Evolutionary conservation across 2,329 filamentous ascomycete genomes (phyloP), one percentile per base, ranked within the genome.

Genomic region (Claviceps monticola): DNA sequence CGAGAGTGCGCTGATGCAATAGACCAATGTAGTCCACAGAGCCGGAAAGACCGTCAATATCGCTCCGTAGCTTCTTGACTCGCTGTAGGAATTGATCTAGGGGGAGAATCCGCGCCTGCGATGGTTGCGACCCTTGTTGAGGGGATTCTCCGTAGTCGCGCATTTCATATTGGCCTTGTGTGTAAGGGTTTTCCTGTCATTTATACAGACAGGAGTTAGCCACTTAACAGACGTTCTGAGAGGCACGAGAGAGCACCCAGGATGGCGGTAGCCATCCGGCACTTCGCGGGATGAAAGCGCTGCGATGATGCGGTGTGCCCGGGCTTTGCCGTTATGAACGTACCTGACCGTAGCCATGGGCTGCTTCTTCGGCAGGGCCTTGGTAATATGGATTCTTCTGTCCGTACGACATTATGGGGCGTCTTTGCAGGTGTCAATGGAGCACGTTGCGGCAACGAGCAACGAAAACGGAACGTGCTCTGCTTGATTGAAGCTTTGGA

Each of bases 1-100:
- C 75, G 29, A 90, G 75, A 23, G 83, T 76, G 62, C 82, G 82
- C 71, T 88, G 83, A 68, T 90, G 85, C 51, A 86, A 73, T 52
- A 75, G 75, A 45, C 77, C 78, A 58, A 90, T 86, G 60, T 80
- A 71, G 59, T 80, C 74, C 61, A 90, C 79, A 61, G 83, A 80
- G 45, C 69, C 72, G n/a, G 78, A 80, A 52, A 90, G 75, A 46
- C 74, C 74, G 54, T 76, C 74, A 64, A 90, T 86, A 59, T 86
- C 77, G 59, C 75, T 72, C 67, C 84, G 84, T 54, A 83, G 75
- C 59, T 74, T 76, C 59, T 80, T 74, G 57, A 88, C 79, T 66
- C 82, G 82, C 59, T 72, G 66, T 56, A 88, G 75, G 69, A 86
- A 88, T 57, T 86, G 83, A 56, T 77, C 63, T 83, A 80, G 51